Conservation (phyloP, 129 eudicot genomes). For the Chrysanthemum makinoi region DNA sequence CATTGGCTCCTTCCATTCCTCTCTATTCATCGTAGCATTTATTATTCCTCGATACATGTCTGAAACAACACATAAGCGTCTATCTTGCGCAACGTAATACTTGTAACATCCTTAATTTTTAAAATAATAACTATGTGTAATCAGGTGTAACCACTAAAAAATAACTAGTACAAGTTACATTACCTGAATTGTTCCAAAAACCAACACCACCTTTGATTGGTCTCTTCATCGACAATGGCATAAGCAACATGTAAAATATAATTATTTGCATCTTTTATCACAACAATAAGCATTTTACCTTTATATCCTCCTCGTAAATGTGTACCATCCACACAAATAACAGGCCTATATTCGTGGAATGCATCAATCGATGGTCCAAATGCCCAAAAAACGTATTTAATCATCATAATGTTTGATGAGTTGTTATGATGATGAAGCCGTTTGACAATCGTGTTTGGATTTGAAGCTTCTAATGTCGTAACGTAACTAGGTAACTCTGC, state of each 20-base stretch:
- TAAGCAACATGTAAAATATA: background rate
- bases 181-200: background rate
- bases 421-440: background rate
- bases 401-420: background rate
- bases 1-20: background rate
- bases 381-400: background rate
- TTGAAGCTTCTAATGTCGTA: background rate
- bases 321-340: background rate
- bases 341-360: background rate
- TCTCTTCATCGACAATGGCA: constrained; percentile 10
- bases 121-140: too few species aligned
- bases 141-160: too few species aligned
- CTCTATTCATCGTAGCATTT: background rate
- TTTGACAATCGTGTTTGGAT: background rate
- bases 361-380: background rate
- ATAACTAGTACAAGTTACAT: too few species aligned
- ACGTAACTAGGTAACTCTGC: background rate
- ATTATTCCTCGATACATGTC: background rate
- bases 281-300: background rate
- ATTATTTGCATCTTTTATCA: background rate
- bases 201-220: background rate
- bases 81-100: background rate
- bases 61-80: background rate
- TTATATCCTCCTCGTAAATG: background rate
- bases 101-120: too few species aligned